A percentile compares a stretch with the other conserved stretches of the same genome.
These are phyloP conservation scores for Melastoma malabathricum DNA, from an alignment of 345 rosid species.

Conservation along the genomic window DNA sequence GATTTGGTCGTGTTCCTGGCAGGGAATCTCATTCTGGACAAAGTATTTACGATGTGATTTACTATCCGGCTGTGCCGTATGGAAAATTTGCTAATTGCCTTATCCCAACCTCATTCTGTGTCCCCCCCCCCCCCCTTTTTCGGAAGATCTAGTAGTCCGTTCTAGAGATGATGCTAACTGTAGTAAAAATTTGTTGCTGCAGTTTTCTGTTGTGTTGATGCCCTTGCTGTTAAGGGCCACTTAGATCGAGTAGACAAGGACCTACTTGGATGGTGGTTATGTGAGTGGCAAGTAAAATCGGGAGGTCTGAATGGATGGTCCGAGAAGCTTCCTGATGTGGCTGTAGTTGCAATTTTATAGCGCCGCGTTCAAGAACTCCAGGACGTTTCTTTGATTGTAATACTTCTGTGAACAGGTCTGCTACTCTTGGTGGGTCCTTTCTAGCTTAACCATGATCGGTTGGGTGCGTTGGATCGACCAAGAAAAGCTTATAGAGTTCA, in stretches of 20 bases:
- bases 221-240: constrained; percentile 75
- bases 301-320: constrained; percentile 91
- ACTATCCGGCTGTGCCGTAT: too few relatives aligned
- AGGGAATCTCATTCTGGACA: constrained; percentile 95
- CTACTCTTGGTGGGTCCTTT: constrained; percentile 94
- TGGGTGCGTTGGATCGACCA: constrained; percentile 78
- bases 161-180: not conserved
- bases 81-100: too few relatives aligned
- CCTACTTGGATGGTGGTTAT: constrained; percentile 96
- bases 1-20: constrained; percentile 93
- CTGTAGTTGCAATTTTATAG: constrained; percentile 4
- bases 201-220: constrained; percentile 95
- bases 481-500: constrained; percentile 63
- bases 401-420: constrained; percentile 36
- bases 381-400: too few relatives aligned
- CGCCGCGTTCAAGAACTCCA: too few relatives aligned
- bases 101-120: too few relatives aligned
- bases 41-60: constrained; percentile 46
- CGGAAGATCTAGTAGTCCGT: too few relatives aligned
- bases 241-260: constrained; percentile 87
- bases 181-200: constrained; percentile 3
- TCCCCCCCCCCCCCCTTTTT: too few relatives aligned
- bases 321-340: constrained; percentile 85
- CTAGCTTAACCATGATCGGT: constrained; percentile 84
- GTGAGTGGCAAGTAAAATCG: constrained; percentile 62